Evolutionary conservation across 2,329 filamentous ascomycete genomes (phyloP).

Genomic region (Malbranchea cinnamomea): DNA sequence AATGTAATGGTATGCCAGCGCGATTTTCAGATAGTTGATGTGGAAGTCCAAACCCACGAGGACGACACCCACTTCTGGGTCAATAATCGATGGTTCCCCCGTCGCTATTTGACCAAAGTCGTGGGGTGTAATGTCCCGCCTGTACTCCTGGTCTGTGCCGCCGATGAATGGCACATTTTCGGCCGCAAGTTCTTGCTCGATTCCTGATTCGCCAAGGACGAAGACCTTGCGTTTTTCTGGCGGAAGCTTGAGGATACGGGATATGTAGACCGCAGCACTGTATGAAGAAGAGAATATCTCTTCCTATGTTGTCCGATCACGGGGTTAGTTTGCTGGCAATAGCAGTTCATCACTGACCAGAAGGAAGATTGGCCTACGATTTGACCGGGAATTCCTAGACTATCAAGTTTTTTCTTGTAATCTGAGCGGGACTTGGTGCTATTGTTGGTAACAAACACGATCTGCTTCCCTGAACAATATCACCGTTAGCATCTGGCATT

Average conservation of each 20-base stretch:
- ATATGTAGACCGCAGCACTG: conserved; percentile 89
- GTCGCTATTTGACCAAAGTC: conserved; percentile 66
- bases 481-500: not conserved
- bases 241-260: conserved; percentile 70
- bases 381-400: conserved; percentile 61
- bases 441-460: conserved; percentile 97
- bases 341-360: not conserved
- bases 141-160: conserved; percentile 65
- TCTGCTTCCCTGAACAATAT: conserved; percentile 55
- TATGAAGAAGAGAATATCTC: conserved; percentile 96
- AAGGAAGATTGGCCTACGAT: conserved; percentile 30
- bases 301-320: conserved; percentile 36
- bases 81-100: conserved; percentile 55
- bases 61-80: conserved; percentile 80
- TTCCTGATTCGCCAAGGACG: conserved; percentile 77
- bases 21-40: conserved; percentile 85
- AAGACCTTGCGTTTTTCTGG: conserved; percentile 81
- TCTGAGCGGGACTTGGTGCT: conserved; percentile 89
- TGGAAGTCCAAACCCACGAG: conserved; percentile 87
- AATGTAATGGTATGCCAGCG: conserved; percentile 75
- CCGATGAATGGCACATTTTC: conserved; percentile 72
- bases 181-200: conserved; percentile 71
- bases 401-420: conserved; percentile 81
- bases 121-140: conserved; percentile 62
- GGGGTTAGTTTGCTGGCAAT: not conserved